These are phyloP conservation scores for Fraxinus latifolia DNA, from an alignment of 305 asterid species.

Conservation along the genomic window DNA sequence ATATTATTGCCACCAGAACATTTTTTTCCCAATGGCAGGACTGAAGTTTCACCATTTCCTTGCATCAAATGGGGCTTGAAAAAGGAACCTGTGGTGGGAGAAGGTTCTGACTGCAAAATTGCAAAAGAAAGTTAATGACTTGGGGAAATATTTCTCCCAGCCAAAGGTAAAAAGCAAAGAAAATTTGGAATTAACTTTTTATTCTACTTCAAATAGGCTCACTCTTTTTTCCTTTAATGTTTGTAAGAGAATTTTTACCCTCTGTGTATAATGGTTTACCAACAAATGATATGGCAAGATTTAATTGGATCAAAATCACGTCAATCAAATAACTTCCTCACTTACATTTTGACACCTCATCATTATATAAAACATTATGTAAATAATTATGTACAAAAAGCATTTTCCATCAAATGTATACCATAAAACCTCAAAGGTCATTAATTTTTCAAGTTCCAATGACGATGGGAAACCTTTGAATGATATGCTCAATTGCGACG, in stretches of 20 bases:
- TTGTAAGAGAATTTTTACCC: constrained; percentile 1
- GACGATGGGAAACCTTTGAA: constrained; percentile 9
- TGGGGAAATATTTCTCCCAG: constrained; percentile 11
- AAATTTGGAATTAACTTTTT: not conserved
- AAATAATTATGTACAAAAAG: not conserved
- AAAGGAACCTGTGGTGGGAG: constrained; percentile 95
- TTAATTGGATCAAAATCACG: not conserved
- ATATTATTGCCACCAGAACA: constrained; percentile 32
- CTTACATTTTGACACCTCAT: not conserved
- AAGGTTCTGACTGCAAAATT: constrained; percentile 86
- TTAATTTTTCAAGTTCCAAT: not conserved
- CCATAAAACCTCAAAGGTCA: constrained; percentile 20
- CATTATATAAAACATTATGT: not conserved
- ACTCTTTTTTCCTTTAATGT: not conserved
- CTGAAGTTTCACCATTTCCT: constrained; percentile 48
- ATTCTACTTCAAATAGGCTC: constrained; percentile 1
- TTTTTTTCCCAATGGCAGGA: constrained; percentile 39
- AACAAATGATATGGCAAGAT: not conserved
- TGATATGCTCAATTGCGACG: constrained; percentile 21
- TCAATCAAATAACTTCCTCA: not conserved
- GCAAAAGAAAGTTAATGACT: not conserved
- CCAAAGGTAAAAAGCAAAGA: constrained; percentile 13
- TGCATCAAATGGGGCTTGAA: constrained; percentile 69
- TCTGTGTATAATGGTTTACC: not conserved
- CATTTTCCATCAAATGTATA: constrained; percentile 7